Evolutionary conservation across 768 basidiomycete genomes (phyloP), one percentile per base, ranked within the genome.

Genomic region (Tricholoma furcatifolium): DNA sequence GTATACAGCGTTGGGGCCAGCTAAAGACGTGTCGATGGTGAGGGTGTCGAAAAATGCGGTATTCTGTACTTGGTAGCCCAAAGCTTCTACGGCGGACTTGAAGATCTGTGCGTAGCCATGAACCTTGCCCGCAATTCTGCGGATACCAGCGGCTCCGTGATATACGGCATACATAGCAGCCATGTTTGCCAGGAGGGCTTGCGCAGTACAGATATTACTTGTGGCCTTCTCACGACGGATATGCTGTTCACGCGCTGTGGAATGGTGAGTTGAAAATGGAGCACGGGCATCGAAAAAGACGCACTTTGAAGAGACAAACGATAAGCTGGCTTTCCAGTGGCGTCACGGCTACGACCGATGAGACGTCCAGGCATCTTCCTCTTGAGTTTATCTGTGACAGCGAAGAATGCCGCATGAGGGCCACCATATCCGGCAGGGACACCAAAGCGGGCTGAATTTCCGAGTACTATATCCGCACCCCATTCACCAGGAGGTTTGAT

Each of bases 141-240:
- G 74, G 24, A 99, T 78, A 52, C 95, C 94, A 40, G 75, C 78
- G 0, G 97, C 90, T 10, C 97, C 97, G 64, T 99, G 97, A 68
- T 97, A 98, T 18, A 98, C 84, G 6, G 94, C 94, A 65, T 93
- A 94, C 96, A 99, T 98, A 32, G 95, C 94, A 17, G 97, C 93
- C 93, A 98, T 98, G 72, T 99, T 99, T 17, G 97, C 97, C 23
- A 99, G 88, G 15, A 99, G 83, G 0, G 93, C 97, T 71, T 99
- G 95, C 60, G 91, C 92, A 6, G 97, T 99, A 67, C 97, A 99
- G 54, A 99, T 97, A 65, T 98, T 98, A 65, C 91, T 94, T 4
- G 97, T 99, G 0, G 97, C 96, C 74, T 94, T 98, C 68, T 99
- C 96, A 18, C 96, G 89, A 54, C 96, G 88, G 58, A 98, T 97